phyloP scores from a whole-genome alignment of 768 basidiomycete genomes.

The Rhodotorula babjevae region DNA sequence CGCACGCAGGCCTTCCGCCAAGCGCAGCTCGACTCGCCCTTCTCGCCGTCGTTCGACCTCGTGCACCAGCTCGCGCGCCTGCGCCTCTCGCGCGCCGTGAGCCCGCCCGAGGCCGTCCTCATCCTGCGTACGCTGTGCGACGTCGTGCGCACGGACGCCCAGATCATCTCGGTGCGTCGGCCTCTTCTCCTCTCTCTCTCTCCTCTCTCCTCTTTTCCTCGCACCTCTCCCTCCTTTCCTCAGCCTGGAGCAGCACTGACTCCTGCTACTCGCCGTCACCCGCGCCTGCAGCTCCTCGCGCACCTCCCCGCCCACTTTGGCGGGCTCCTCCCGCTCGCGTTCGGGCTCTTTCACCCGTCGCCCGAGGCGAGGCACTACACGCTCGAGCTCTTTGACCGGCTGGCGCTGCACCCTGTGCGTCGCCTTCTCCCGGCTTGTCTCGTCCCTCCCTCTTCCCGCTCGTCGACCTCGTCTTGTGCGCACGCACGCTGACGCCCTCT shows the following conservation, averaged over 20 bases:
- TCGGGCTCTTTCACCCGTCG: constrained; percentile 84
- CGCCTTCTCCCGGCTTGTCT: neutral
- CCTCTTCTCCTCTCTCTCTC: neutral
- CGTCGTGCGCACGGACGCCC: constrained; percentile 72
- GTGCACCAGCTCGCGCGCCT: constrained; percentile 78
- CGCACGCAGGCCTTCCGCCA: constrained; percentile 53
- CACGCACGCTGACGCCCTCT: too few species aligned
- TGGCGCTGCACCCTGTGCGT: constrained; percentile 70
- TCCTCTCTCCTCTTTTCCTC: neutral
- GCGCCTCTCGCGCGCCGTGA: constrained; percentile 64
- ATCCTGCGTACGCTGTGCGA: constrained; percentile 72
- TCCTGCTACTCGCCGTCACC: too few species aligned
- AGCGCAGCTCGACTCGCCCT: constrained; percentile 55
- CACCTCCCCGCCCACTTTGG: constrained; percentile 68
- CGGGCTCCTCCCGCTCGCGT: constrained; percentile 77
- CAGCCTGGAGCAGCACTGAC: constrained; percentile 17
- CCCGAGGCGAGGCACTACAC: constrained; percentile 70
- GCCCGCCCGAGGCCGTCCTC: constrained; percentile 65
- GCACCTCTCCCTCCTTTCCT: neutral
- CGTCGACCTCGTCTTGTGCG: too few species aligned
- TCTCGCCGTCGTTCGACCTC: constrained; percentile 71
- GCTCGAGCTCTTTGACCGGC: constrained; percentile 74
- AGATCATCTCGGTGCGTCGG: constrained; percentile 71
- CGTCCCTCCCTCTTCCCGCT: neutral
- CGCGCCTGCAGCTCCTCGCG: constrained; percentile 65